Evolutionary conservation across 306 rosid genomes (phyloP).

Genomic region (Vicia sativa): DNA sequence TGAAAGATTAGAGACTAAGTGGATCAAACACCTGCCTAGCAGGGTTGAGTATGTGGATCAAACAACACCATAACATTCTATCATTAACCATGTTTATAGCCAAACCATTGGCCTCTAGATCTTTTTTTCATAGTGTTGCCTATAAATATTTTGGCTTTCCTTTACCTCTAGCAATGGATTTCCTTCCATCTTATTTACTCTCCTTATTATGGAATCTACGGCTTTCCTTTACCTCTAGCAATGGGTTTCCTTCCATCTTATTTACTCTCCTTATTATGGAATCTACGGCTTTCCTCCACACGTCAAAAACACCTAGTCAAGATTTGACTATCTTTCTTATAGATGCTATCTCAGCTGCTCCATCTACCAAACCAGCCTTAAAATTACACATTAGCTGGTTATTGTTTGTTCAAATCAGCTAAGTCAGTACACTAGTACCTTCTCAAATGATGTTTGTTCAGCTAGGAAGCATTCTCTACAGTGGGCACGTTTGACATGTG

Average conservation of each 20-base stretch:
- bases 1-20: not conserved
- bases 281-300: not conserved
- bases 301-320: not conserved
- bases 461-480: constrained; percentile 25
- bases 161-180: too few relatives aligned
- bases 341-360: not conserved
- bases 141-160: not conserved
- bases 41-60: not conserved
- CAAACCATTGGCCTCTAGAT: not conserved
- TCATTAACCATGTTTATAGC: not conserved
- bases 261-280: not conserved
- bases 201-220: too few relatives aligned
- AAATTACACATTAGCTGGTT: constrained; percentile 1
- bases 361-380: not conserved
- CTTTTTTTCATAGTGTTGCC: not conserved
- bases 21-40: too few relatives aligned
- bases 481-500: constrained; percentile 12
- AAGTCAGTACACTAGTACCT: not conserved
- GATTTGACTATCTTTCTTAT: not conserved
- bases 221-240: too few relatives aligned
- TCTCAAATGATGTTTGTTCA: not conserved
- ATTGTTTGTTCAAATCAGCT: constrained; percentile 1
- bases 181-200: too few relatives aligned
- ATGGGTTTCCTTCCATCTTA: not conserved
- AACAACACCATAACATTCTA: not conserved